Conservation (phyloP, 2,329 filamentous ascomycete genomes). For the Alternaria dauci region DNA sequence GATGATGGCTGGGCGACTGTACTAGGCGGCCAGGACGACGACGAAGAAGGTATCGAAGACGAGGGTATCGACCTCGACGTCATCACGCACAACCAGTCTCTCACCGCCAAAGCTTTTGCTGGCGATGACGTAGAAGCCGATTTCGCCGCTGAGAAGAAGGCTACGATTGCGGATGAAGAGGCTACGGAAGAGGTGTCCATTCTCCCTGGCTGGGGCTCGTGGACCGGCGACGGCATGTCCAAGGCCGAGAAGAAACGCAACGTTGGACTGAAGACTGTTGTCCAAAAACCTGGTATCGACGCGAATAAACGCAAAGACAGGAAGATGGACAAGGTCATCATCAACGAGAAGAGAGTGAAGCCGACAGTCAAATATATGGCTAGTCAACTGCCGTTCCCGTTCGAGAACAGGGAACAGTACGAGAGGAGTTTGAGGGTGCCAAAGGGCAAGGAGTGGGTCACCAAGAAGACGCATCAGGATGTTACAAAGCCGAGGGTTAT, state of each 20-base stretch:
- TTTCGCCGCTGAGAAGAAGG: constrained; percentile 82
- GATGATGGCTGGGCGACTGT: constrained; percentile 57
- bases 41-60: constrained; percentile 47
- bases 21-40: constrained; percentile 47
- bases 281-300: constrained; percentile 76
- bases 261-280: constrained; percentile 63
- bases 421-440: constrained; percentile 87
- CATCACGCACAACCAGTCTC: constrained; percentile 64
- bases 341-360: constrained; percentile 88
- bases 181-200: constrained; percentile 83
- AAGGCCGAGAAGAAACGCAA: constrained; percentile 68
- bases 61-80: constrained; percentile 52
- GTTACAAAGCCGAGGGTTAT: constrained; percentile 88
- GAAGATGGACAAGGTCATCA: constrained; percentile 83
- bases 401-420: constrained; percentile 87
- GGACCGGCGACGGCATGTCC: constrained; percentile 85
- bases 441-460: constrained; percentile 92
- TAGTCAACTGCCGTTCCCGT: constrained; percentile 83
- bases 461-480: constrained; percentile 93
- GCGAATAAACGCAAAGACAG: constrained; percentile 80
- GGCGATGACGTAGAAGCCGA: constrained; percentile 82
- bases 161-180: constrained; percentile 76
- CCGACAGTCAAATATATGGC: constrained; percentile 94
- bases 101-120: constrained; percentile 86
- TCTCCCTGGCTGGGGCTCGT: constrained; percentile 93